Base-by-base conservation (phyloP, 768 basidiomycete genomes). In the Hemileccinum impolitum region DNA sequence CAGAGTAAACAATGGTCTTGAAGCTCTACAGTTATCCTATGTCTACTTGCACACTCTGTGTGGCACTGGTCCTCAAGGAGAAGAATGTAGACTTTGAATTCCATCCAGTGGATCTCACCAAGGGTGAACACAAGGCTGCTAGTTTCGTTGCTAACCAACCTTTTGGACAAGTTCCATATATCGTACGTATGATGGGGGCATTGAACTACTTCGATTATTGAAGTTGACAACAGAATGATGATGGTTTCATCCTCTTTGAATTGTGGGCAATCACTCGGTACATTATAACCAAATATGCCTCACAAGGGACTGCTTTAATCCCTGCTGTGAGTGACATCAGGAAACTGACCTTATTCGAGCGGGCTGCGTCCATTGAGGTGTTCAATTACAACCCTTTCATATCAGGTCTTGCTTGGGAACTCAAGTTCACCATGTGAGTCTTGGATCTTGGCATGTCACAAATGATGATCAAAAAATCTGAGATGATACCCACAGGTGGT, bases 31-130 rank as follows among this genome's bases (percentile, higher is more conserved):
- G 58, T 34, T 49, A 26, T 31, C 17, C 50, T 3, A 49, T 18
- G 13, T 79, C 79, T 1, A 72, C 75, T 21, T 77, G 72, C 71
- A 77, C 78, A 1, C 72, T 67, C 17, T 74, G 75, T n/a, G 82
- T 81, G 14, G 77, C 72, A 5, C 52, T 67, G 19, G 67, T 80
- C 4, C 63, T 78, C 49, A 72, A 74, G 56, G 83, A 85, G 65
- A 78, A 79, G 57, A 62, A 73, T 4, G 67, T 85, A 2, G 76
- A 79, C 0, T 85, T 77, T 61, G 75, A 79, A 55, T 63, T 82
- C 43, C 47, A 74, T 44, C 36, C 45, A 14, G 52, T 85, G 47
- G 71, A 81, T 53, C 46, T 78, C 14, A 18, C 39, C 47, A 72
- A 72, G 40, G 58, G 51, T 23, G 72, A 72, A 56, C 77, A 82